Evolutionary conservation across 306 rosid genomes (phyloP), one percentile per base, ranked within the genome.

Genomic region (Quercus alba): DNA sequence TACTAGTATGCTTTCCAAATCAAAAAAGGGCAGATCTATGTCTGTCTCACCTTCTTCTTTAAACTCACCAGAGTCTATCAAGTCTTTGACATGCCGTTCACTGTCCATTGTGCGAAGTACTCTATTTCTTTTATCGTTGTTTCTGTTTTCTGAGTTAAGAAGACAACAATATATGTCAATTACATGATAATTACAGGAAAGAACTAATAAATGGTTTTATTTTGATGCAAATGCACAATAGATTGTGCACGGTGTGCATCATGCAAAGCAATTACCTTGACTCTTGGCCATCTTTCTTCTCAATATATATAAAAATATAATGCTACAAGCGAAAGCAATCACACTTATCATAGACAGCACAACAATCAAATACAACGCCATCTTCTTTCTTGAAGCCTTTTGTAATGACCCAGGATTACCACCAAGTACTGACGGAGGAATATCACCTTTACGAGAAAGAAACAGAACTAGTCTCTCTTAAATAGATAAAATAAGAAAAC

Each of bases 21-120:
- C 15, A 49, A 70, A 85, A 56, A 38, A 76, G 6, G 92, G 89
- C 1, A 91, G 85, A 10, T 80, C 88, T 17, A 87, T 52, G 41
- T 77, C 83, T 64, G 73, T 77, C 21, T 49, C 79, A 59, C 73
- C 78, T 20, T 75, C 78, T 77, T 82, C 87, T 82, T 73, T 81
- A n/a, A 89, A 71, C 5, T 61, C 66, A 38, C 44, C 79, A 1
- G 80, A 77, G 46, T 61, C 86, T 5, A 84, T 82, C 26, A 86
- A 52, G 58, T 19, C 81, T 66, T 74, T 84, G 49, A 82, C 80
- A 18, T 69, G 77, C 52, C 46, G 73, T 49, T 77, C 85, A 25
- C 67, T 84, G 5, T 72, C 81, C 4, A 81, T 9, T 33, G 79
- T 51, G 30, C 23, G 74, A 20, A 72, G 63, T 17, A 5, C 81